phyloP scores from a whole-genome alignment of 2,329 filamentous ascomycete species.

The Alternaria rosae region DNA sequence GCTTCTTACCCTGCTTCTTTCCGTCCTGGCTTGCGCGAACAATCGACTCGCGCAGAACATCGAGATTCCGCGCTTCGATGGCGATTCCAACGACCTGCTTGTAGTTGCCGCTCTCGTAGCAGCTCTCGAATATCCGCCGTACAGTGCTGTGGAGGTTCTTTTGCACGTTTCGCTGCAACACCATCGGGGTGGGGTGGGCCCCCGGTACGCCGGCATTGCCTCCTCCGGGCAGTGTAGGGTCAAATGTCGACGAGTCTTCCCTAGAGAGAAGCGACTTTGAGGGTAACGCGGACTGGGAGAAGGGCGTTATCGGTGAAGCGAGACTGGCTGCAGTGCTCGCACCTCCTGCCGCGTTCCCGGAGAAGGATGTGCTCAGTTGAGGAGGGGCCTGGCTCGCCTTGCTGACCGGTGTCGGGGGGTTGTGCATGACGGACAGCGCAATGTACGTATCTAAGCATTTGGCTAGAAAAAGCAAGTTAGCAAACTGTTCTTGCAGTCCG shows the following conservation, averaged over 20 bases:
- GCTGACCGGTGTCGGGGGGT: constrained; percentile 59
- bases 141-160: constrained; percentile 83
- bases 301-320: constrained; percentile 90
- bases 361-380: constrained; percentile 83
- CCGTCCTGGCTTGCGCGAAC: constrained; percentile 87
- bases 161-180: constrained; percentile 76
- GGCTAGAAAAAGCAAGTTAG: constrained; percentile 55
- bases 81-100: constrained; percentile 97
- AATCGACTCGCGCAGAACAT: constrained; percentile 86
- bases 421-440: constrained; percentile 71
- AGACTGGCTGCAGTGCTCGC: constrained; percentile 71
- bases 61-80: constrained; percentile 90
- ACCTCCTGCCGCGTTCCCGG: constrained; percentile 69
- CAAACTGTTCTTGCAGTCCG: constrained; percentile 1
- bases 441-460: constrained; percentile 99
- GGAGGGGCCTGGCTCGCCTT: constrained; percentile 62
- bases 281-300: constrained; percentile 90
- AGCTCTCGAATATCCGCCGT: constrained; percentile 88
- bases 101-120: constrained; percentile 84
- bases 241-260: constrained; percentile 70
- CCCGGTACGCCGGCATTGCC: constrained; percentile 63
- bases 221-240: constrained; percentile 63
- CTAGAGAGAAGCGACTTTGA: constrained; percentile 95
- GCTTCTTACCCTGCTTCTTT: constrained; percentile 69
- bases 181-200: constrained; percentile 66